These are phyloP conservation scores for Capsicum rhomboideum DNA, from an alignment of 257 asterid genomes.

Conservation along the genomic window DNA sequence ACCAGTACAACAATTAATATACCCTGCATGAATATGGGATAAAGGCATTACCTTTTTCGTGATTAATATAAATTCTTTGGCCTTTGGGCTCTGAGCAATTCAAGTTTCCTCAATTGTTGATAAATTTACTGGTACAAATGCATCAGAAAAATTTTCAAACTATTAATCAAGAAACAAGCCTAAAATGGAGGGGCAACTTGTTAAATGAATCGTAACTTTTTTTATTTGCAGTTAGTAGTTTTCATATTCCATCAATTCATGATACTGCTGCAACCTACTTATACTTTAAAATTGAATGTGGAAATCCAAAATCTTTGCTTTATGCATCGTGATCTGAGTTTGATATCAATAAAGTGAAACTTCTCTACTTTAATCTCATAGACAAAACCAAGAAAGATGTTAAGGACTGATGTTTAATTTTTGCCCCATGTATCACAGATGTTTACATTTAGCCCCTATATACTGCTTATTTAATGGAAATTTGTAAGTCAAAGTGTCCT, in stretches of 20 bases:
- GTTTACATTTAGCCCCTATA: no score
- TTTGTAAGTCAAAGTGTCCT: no score
- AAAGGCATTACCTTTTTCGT: background rate
- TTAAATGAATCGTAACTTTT: conserved; percentile 5
- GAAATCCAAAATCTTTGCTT: background rate
- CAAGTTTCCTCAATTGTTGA: conserved; percentile 12
- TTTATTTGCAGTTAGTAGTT: background rate
- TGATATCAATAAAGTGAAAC: background rate
- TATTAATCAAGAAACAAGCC: conserved; percentile 7
- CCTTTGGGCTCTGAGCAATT: background rate
- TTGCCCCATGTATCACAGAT: no score
- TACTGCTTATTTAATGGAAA: no score
- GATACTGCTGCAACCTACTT: background rate
- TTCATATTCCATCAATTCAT: conserved; percentile 1
- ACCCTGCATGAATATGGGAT: background rate
- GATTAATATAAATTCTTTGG: background rate
- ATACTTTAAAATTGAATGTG: background rate
- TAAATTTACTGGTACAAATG: conserved; percentile 4
- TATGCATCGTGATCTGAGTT: background rate
- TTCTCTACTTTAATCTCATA: background rate
- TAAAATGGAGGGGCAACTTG: conserved; percentile 10
- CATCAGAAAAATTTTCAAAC: conserved; percentile 20
- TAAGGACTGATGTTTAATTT: no score
- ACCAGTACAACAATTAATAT: background rate
- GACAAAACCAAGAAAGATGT: background rate